Evolutionary conservation across 2,329 filamentous ascomycete species (phyloP), one percentile per base, ranked within the genome.

Genomic region (Verticillium dahliae): DNA sequence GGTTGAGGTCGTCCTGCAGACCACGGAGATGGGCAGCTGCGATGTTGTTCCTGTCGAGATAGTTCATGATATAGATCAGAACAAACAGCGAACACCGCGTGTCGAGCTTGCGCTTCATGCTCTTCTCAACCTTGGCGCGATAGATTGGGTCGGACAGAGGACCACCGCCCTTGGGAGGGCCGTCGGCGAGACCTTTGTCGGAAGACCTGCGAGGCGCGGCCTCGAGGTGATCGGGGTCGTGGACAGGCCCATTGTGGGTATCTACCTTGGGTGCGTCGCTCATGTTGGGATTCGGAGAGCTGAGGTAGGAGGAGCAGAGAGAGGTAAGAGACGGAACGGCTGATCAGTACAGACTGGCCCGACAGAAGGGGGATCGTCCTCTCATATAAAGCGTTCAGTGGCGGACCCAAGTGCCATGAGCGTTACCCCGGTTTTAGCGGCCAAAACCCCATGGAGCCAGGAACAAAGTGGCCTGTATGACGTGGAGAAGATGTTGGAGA

Each of bases 31-130:
- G 81, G 1, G 88, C 88, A 1, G 86, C 81, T 2, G 86, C 86
- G 65, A 90, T 89, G 72, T 90, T 88, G 71, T 88, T 88, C 39
- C 86, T 78, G 68, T 89, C 86, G 35, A 87, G 78, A 72, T 90
- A 92, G 74, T 92, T 91, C 71, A 75, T 80, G 70, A 91, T 89
- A 69, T 91, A 91, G 76, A 92, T 90, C 65, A 91, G 72, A 57
- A 92, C 84, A 62, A 92, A 83, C 67, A 90, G 83, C 77, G 71
- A 87, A 77, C 72, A 92, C 63, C 89, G 81, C 22, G 81, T 67
- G 70, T 92, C 90, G 60, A 92, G 86, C 75, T 91, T 92, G 67
- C 86, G 82, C 72, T 86, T 82, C 67, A 93, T 75, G 39, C 78
- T 81, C 72, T 82, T 84, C 73, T 92, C 89, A n/a, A 88, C 81